These are phyloP conservation scores for Suillus lakei DNA, from an alignment of 768 basidiomycete genomes.

Conservation along the genomic window DNA sequence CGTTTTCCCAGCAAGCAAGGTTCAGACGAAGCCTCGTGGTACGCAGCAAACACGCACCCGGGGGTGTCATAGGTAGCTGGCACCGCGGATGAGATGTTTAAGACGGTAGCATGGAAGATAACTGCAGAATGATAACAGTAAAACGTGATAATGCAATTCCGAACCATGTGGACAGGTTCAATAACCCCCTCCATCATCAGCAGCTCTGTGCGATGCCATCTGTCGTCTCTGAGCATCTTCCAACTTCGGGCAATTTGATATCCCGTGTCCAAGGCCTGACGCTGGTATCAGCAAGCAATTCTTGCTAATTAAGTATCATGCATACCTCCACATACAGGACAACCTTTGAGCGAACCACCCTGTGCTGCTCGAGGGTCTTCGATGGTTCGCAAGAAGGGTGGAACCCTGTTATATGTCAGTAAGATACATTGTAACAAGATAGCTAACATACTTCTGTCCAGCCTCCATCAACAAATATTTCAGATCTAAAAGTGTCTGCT, in stretches of 20 bases:
- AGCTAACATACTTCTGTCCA: conserved; percentile 85
- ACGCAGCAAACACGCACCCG: background rate
- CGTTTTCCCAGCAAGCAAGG: background rate
- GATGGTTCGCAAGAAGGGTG: conserved; percentile 87
- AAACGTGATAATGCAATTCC: background rate
- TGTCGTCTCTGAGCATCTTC: conserved; percentile 91
- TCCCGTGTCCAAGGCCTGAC: conserved; percentile 88
- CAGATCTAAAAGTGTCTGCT: conserved; percentile 94
- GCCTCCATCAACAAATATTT: conserved; percentile 98
- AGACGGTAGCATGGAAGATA: background rate
- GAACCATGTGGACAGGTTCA: conserved; percentile 12
- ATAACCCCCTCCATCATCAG: conserved; percentile 63
- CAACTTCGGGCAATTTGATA: conserved; percentile 95
- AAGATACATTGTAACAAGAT: conserved; percentile 11
- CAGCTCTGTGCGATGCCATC: conserved; percentile 83
- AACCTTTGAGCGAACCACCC: conserved; percentile 81
- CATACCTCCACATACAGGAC: conserved; percentile 93
- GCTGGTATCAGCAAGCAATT: background rate
- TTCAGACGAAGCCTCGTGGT: background rate
- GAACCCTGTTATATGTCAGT: conserved; percentile 62
- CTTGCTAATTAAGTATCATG: conserved; percentile 1
- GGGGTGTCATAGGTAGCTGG: background rate
- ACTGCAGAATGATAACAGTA: background rate
- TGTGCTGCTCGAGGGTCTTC: conserved; percentile 89
- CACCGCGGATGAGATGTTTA: background rate